Evolutionary conservation across 2,329 filamentous ascomycete species (phyloP).

Genomic region (Xylaria sp.): DNA sequence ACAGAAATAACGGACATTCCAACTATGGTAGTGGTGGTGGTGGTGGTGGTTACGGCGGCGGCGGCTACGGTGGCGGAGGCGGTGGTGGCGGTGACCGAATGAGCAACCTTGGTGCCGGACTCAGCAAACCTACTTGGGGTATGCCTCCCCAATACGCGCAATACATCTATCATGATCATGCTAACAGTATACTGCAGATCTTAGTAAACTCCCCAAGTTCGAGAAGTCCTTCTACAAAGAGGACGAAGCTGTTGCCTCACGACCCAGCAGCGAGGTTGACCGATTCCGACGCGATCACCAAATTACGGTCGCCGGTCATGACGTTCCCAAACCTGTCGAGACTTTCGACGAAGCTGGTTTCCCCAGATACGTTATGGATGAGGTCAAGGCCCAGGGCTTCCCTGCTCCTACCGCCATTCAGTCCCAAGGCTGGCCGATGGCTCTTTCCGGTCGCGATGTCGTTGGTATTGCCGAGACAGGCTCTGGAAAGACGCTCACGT

Average conservation of each 20-base stretch:
- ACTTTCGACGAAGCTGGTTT: slow-evolving; percentile 98
- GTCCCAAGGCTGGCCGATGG: slow-evolving; percentile 99
- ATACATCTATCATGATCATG: slow-evolving; percentile 22
- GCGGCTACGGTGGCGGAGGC: slow-evolving; percentile 61
- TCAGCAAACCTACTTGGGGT: slow-evolving; percentile 93
- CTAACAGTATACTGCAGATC: slow-evolving; percentile 65
- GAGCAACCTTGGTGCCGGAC: slow-evolving; percentile 85
- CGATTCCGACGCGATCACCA: slow-evolving; percentile 87
- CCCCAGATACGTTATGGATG: slow-evolving; percentile 95
- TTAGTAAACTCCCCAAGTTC: slow-evolving; percentile 87
- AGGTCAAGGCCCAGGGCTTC: slow-evolving; percentile 98
- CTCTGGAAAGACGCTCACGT: slow-evolving; percentile 98
- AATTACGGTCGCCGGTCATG: slow-evolving; percentile 82
- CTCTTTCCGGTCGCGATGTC: slow-evolving; percentile 95
- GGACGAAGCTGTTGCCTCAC: slow-evolving; percentile 78
- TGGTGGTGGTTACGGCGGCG: slow-evolving; percentile 64
- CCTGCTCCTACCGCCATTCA: slow-evolving; percentile 94
- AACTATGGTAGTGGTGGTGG: slow-evolving; percentile 60
- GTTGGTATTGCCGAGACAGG: slow-evolving; percentile 99
- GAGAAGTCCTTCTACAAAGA: slow-evolving; percentile 99
- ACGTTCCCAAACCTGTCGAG: slow-evolving; percentile 93
- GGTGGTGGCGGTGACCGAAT: slow-evolving; percentile 87
- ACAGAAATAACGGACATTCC: slow-evolving; percentile 61
- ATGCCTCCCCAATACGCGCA: slow-evolving; percentile 53
- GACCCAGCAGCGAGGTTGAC: slow-evolving; percentile 82